These are phyloP conservation scores for Boletus sp. DNA, from an alignment of 768 basidiomycete species.

Conservation along the genomic window DNA sequence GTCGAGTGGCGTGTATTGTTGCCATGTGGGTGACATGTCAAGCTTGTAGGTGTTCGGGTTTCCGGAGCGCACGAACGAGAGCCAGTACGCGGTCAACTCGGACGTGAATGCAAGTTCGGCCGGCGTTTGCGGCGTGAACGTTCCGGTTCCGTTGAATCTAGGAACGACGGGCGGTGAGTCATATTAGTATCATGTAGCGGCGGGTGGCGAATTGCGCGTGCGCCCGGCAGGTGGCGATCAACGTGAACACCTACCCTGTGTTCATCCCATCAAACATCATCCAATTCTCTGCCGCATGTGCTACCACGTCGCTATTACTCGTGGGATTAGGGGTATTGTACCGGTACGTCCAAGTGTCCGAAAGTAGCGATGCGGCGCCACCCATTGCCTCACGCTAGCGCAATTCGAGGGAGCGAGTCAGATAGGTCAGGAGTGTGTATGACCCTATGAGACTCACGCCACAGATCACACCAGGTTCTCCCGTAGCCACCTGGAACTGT, in stretches of 20 bases:
- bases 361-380: slow-evolving; percentile 34
- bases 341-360: slow-evolving; percentile 51
- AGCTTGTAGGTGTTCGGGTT: slow-evolving; percentile 59
- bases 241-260: slow-evolving; percentile 47
- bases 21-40: slow-evolving; percentile 50
- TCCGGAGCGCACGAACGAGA: slow-evolving; percentile 59
- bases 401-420: slow-evolving; percentile 1
- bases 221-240: neutral
- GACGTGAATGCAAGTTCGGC: slow-evolving; percentile 50
- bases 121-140: slow-evolving; percentile 45
- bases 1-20: slow-evolving; percentile 31
- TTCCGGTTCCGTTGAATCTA: slow-evolving; percentile 53
- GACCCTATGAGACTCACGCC: slow-evolving; percentile 40
- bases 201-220: neutral
- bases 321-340: slow-evolving; percentile 59
- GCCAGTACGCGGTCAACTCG: slow-evolving; percentile 65
- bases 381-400: slow-evolving; percentile 47
- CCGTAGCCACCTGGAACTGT: slow-evolving; percentile 45
- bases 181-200: neutral
- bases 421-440: neutral
- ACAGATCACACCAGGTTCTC: slow-evolving; percentile 50
- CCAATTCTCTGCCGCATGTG: slow-evolving; percentile 62
- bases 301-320: slow-evolving; percentile 32
- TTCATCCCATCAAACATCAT: slow-evolving; percentile 65
- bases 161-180: slow-evolving; percentile 14